Evolutionary conservation across 306 rosid species (phyloP).

Genomic region (Oemleria cerasiformis): DNA sequence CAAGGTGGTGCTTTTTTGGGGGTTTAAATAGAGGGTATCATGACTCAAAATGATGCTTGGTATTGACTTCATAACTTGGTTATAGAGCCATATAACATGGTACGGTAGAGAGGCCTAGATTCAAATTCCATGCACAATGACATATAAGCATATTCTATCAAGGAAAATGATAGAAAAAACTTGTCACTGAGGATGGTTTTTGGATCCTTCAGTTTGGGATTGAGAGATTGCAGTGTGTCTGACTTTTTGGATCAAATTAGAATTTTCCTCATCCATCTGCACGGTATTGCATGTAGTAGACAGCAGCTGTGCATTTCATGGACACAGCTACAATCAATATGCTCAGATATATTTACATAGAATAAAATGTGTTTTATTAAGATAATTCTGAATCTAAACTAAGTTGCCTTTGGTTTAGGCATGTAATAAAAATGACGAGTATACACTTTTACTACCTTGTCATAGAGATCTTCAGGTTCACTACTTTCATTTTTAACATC

Average conservation of each 20-base stretch:
- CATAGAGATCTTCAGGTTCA: neutral
- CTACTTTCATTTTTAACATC: constrained; percentile 26
- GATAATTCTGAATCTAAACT: neutral
- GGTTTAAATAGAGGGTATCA: neutral
- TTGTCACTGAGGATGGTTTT: no score
- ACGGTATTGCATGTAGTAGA: neutral
- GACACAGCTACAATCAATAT: neutral
- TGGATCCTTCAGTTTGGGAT: no score
- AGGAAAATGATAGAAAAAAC: no score
- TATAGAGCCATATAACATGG: no score
- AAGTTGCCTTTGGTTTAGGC: constrained; percentile 5
- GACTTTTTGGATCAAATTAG: neutral
- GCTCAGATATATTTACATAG: neutral
- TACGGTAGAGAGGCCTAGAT: no score
- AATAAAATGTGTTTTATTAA: neutral
- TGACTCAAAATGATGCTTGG: neutral
- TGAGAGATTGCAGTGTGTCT: neutral
- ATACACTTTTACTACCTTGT: neutral
- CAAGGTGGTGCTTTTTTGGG: neutral
- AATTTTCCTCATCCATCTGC: neutral
- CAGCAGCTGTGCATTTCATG: neutral
- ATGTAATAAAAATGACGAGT: constrained; percentile 18
- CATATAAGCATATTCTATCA: no score
- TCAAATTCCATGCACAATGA: no score
- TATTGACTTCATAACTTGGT: neutral